Conservation (phyloP, 2,329 filamentous ascomycete genomes). For the Nemania sp. region DNA sequence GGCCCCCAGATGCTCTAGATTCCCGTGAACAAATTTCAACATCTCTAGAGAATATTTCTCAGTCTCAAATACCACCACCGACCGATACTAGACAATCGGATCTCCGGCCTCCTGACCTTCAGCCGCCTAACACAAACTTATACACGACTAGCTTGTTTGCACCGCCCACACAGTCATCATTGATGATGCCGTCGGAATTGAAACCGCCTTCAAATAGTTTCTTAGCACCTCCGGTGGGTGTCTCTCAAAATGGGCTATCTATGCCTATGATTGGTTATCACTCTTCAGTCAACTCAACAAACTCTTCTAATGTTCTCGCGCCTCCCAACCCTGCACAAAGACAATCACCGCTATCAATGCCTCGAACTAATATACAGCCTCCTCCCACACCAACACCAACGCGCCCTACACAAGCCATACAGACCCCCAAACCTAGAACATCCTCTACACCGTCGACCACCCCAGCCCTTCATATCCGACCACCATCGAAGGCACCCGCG, state of each 20-base stretch:
- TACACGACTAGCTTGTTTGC: conserved; percentile 53
- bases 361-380: conserved; percentile 46
- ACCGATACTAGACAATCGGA: conserved; percentile 43
- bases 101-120: conserved; percentile 47
- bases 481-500: conserved; percentile 42
- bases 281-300: conserved; percentile 37
- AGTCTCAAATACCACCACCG: conserved; percentile 35
- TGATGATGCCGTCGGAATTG: conserved; percentile 49
- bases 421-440: conserved; percentile 35
- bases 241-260: conserved; percentile 48
- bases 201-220: conserved; percentile 50
- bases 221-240: conserved; percentile 50
- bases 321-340: conserved; percentile 58
- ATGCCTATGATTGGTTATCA: conserved; percentile 55
- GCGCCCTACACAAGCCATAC: conserved; percentile 28
- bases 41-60: conserved; percentile 27
- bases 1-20: neutral
- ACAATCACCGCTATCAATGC: conserved; percentile 54
- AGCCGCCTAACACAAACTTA: conserved; percentile 39
- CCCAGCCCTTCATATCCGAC: conserved; percentile 25
- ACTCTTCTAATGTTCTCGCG: conserved; percentile 58
- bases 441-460: conserved; percentile 29
- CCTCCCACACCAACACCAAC: conserved; percentile 35
- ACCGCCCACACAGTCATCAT: conserved; percentile 44
- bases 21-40: conserved; percentile 11